Conservation (phyloP, 2,329 filamentous ascomycete species). For the Ceratocystis alfenasii region DNA sequence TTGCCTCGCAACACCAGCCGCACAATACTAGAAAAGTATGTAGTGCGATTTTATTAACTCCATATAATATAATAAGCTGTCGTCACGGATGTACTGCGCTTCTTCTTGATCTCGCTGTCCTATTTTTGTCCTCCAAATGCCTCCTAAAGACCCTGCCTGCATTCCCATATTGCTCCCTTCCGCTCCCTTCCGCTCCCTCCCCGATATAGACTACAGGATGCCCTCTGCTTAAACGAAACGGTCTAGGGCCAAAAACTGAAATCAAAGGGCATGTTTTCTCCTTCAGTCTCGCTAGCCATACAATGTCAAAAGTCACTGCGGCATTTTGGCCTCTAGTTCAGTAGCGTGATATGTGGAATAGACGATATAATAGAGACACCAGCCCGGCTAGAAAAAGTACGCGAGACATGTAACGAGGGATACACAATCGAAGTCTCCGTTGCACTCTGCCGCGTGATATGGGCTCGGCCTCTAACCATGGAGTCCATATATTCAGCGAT, state of each 20-base stretch:
- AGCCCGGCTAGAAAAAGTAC: background rate
- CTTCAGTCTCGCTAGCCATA: background rate
- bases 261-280: background rate
- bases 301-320: background rate
- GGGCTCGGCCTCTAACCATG: background rate
- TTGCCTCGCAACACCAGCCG: background rate
- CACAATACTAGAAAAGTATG: background rate
- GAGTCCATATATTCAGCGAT: background rate
- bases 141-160: background rate
- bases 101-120: background rate
- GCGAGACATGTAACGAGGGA: constrained; percentile 1
- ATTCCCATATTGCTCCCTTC: background rate
- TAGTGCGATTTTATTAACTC: background rate
- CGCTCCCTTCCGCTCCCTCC: background rate
- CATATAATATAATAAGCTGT: background rate
- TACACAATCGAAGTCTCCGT: background rate
- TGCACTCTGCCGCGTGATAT: background rate
- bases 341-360: background rate
- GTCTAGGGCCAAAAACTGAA: background rate
- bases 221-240: background rate
- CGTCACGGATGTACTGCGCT: background rate
- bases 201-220: background rate
- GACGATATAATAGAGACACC: background rate
- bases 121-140: background rate
- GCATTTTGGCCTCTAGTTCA: background rate